phyloP scores from a whole-genome alignment of 441 rosid species.

The Euphorbia celastroides region DNA sequence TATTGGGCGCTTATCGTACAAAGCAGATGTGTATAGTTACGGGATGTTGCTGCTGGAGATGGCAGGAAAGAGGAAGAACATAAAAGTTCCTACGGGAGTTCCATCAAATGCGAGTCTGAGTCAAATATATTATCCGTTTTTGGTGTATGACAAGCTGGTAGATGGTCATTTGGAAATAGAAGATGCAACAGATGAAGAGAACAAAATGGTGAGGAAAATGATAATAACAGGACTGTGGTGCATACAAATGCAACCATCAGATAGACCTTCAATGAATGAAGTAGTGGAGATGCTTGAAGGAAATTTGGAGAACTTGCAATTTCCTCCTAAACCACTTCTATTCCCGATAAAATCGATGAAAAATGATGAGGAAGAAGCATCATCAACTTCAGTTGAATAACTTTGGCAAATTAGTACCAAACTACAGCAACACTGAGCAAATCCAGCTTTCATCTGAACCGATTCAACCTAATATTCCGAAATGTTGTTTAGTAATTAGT shows the following conservation, averaged over 20 bases:
- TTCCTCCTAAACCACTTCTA: conserved; percentile 11
- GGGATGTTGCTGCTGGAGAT: too few relatives aligned
- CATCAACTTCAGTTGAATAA: too few relatives aligned
- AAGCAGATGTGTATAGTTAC: too few relatives aligned
- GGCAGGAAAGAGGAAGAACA: not conserved
- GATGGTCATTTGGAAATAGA: not conserved
- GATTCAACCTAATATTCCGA: too few relatives aligned
- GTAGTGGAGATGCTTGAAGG: conserved; percentile 19
- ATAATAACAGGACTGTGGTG: conserved; percentile 17
- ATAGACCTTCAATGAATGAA: conserved; percentile 16
- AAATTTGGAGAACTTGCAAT: not conserved
- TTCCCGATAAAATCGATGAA: not conserved
- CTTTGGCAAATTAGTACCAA: too few relatives aligned
- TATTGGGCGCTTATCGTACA: too few relatives aligned
- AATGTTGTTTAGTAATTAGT: too few relatives aligned
- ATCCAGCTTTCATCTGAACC: too few relatives aligned
- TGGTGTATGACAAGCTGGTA: not conserved
- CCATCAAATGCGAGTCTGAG: not conserved
- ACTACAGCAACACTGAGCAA: too few relatives aligned
- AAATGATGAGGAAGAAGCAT: too few relatives aligned
- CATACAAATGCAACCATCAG: conserved; percentile 12
- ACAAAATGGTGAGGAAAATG: conserved; percentile 10
- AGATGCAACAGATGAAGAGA: conserved; percentile 9
- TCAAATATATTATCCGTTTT: not conserved
- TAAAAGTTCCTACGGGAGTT: too few relatives aligned